Percentiles rank a stretch among this genome's conserved stretches.
phyloP scores from a whole-genome alignment of 2,329 filamentous ascomycete species.

The Paracoccidioides lutzii region DNA sequence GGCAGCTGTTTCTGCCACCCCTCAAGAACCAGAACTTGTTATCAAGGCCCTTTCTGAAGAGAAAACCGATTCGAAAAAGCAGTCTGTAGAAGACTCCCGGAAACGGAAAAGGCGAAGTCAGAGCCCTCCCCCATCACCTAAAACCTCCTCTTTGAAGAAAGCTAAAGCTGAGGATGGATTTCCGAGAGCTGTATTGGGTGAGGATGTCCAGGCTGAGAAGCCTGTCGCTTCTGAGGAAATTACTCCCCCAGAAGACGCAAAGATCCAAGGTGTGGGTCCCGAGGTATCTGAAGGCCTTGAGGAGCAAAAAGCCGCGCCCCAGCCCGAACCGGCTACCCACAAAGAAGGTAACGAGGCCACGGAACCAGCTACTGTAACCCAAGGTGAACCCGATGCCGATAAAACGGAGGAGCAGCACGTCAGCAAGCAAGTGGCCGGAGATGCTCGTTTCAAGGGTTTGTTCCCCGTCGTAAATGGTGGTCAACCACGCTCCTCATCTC shows the following conservation, averaged over 20 bases:
- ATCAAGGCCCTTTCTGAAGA: slow-evolving; percentile 16
- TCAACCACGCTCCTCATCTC: slow-evolving; percentile 16
- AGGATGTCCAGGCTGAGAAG: slow-evolving; percentile 13
- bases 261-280: slow-evolving; percentile 1
- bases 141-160: slow-evolving; percentile 45
- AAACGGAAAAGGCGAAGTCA: slow-evolving; percentile 56
- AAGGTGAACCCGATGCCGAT: slow-evolving; percentile 9
- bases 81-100: slow-evolving; percentile 40
- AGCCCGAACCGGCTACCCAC: not conserved
- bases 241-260: not conserved
- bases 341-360: slow-evolving; percentile 3
- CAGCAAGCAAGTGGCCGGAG: slow-evolving; percentile 21
- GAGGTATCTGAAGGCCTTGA: slow-evolving; percentile 2
- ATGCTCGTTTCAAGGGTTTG: slow-evolving; percentile 39
- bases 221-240: not conserved
- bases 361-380: slow-evolving; percentile 4
- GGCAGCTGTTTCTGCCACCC: slow-evolving; percentile 5
- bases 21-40: slow-evolving; percentile 15
- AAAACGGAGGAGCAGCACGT: slow-evolving; percentile 14
- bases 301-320: not conserved
- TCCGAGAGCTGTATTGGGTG: slow-evolving; percentile 20
- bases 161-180: slow-evolving; percentile 31
- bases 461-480: slow-evolving; percentile 24
- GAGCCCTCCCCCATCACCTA: slow-evolving; percentile 45
- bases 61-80: slow-evolving; percentile 19